phyloP scores from a whole-genome alignment of 345 rosid genomes.

The Syzygium oleosum region DNA sequence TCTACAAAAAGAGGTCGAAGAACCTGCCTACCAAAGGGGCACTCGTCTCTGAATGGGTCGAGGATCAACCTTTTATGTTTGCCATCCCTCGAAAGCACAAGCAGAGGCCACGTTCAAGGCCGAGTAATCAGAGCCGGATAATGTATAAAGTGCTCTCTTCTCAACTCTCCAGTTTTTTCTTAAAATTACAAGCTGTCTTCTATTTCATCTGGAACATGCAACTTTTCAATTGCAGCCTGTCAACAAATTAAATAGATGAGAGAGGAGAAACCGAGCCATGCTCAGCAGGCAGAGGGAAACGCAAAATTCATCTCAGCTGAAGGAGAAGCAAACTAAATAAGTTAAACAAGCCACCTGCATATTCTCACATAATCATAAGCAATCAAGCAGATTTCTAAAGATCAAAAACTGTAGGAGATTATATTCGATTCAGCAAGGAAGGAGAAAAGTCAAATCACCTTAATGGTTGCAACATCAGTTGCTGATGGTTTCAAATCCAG shows the following conservation, averaged over 20 bases:
- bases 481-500: constrained; percentile 96
- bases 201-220: constrained; percentile 55
- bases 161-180: not conserved
- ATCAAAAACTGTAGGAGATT: not conserved
- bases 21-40: not conserved
- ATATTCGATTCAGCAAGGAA: not conserved
- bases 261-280: not conserved
- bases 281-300: not conserved
- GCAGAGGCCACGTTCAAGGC: not conserved
- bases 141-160: not conserved
- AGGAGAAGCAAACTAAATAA: not conserved
- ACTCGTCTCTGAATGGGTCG: not conserved
- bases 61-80: not conserved
- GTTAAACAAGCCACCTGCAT: not conserved
- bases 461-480: constrained; percentile 78
- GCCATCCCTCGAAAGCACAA: not conserved
- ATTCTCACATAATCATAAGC: not conserved
- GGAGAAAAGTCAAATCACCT: constrained; percentile 38
- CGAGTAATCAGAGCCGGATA: not conserved
- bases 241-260: not conserved
- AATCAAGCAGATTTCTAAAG: not conserved
- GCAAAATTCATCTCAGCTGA: not conserved
- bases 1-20: not conserved
- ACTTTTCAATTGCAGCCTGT: constrained; percentile 93
- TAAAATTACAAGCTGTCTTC: not conserved